These are phyloP conservation scores for Prunus salicina DNA, from an alignment of 306 rosid genomes.

Conservation along the genomic window DNA sequence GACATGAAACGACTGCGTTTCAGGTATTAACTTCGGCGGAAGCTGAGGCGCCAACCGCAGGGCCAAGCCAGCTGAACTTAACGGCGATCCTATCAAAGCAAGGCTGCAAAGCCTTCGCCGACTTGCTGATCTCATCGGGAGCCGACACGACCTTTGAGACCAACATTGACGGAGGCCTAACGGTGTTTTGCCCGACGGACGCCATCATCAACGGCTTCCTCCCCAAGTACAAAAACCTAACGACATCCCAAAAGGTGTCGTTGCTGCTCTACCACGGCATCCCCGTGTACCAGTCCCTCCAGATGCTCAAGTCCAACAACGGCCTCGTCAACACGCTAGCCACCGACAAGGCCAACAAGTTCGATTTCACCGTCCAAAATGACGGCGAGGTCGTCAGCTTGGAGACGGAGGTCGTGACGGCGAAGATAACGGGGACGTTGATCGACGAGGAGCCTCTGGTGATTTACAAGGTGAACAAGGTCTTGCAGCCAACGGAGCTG, in stretches of 20 bases:
- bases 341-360: conserved; percentile 68
- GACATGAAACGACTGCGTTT: not conserved
- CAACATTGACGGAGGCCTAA: conserved; percentile 70
- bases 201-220: conserved; percentile 43
- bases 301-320: conserved; percentile 69
- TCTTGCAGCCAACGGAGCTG: conserved; percentile 69
- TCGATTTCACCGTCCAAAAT: conserved; percentile 71
- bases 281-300: conserved; percentile 71
- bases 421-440: conserved; percentile 56
- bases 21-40: conserved; percentile 74
- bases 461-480: conserved; percentile 62
- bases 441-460: conserved; percentile 80
- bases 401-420: conserved; percentile 62
- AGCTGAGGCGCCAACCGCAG: conserved; percentile 83
- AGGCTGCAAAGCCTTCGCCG: conserved; percentile 84
- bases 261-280: conserved; percentile 66
- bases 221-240: conserved; percentile 71
- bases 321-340: conserved; percentile 87
- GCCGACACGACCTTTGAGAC: conserved; percentile 53
- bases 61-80: conserved; percentile 57
- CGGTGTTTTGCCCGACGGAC: conserved; percentile 90
- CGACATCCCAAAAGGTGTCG: conserved; percentile 52
- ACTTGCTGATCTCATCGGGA: conserved; percentile 47
- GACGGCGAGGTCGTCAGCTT: conserved; percentile 77
- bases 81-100: conserved; percentile 65